Evolutionary conservation across 2,329 filamentous ascomycete species (phyloP).

Genomic region (Colletotrichum orbiculare): DNA sequence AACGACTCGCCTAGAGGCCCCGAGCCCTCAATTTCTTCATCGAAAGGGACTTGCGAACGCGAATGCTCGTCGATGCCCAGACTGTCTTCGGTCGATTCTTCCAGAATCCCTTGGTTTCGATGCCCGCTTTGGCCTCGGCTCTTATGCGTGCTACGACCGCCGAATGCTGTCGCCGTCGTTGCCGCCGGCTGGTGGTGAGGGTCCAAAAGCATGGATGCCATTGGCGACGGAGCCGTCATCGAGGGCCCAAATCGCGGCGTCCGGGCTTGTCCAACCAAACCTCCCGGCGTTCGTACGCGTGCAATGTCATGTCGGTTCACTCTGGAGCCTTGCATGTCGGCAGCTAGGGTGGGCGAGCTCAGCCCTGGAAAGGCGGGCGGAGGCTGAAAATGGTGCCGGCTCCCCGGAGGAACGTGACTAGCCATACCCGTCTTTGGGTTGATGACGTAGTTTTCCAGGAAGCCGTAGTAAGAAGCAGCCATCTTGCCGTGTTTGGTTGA

Average conservation of each 20-base stretch:
- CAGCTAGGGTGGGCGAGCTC: conserved; percentile 68
- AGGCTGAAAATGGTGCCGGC: conserved; percentile 73
- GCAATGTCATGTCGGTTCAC: conserved; percentile 58
- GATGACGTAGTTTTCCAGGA: conserved; percentile 89
- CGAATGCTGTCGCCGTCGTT: conserved; percentile 57
- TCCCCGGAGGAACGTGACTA: conserved; percentile 67
- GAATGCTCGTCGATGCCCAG: conserved; percentile 48
- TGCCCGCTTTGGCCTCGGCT: conserved; percentile 58
- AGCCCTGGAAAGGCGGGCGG: conserved; percentile 80
- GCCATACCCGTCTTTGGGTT: conserved; percentile 76
- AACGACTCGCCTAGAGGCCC: conserved; percentile 67
- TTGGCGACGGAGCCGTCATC: conserved; percentile 68
- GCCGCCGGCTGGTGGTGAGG: conserved; percentile 77
- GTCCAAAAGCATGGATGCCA: conserved; percentile 79
- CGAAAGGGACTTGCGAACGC: conserved; percentile 69
- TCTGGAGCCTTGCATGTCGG: conserved; percentile 66
- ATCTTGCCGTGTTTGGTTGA: conserved; percentile 97
- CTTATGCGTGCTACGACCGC: conserved; percentile 58
- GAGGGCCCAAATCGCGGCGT: conserved; percentile 58
- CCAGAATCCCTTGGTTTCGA: conserved; percentile 64
- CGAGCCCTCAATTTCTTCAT: conserved; percentile 60
- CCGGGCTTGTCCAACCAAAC: conserved; percentile 46
- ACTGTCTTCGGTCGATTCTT: conserved; percentile 64
- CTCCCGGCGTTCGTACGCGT: conserved; percentile 52
- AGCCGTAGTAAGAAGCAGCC: conserved; percentile 96